phyloP scores from a whole-genome alignment of 768 basidiomycete genomes.

The Tulasnella sp. region DNA sequence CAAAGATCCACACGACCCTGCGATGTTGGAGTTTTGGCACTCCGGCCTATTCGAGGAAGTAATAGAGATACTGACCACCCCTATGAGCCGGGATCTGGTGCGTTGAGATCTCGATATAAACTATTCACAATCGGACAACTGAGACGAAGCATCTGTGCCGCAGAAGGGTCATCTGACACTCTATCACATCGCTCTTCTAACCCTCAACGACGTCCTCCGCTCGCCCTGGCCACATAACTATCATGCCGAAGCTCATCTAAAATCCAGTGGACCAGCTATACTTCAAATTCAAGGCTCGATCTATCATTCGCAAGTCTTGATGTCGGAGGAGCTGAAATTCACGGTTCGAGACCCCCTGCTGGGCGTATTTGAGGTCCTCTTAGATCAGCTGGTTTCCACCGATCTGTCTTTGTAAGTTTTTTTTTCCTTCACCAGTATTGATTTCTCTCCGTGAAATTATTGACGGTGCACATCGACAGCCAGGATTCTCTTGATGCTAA shows the following conservation, averaged over 20 bases:
- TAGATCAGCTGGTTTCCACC: neutral
- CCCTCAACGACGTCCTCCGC: neutral
- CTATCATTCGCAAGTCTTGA: neutral
- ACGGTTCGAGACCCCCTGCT: neutral
- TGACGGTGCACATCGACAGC: neutral
- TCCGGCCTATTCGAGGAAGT: neutral
- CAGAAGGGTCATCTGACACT: neutral
- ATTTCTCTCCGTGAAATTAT: neutral
- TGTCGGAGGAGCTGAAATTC: neutral
- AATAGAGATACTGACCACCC: neutral
- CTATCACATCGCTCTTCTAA: neutral
- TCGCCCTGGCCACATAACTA: neutral
- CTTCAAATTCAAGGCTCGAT: neutral
- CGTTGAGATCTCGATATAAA: neutral
- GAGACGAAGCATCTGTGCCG: neutral
- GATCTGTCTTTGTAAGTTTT: neutral
- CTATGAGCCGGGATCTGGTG: neutral
- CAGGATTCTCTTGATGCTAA: neutral
- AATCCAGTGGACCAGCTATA: neutral
- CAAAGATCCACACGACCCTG: neutral
- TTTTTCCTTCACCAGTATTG: too few relatives aligned
- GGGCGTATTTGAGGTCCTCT: neutral
- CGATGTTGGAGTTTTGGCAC: neutral
- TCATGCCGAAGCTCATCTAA: neutral
- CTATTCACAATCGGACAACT: neutral